phyloP scores from a whole-genome alignment of 495 filamentous ascomycete species.

The Hyaloscypha variabilis region DNA sequence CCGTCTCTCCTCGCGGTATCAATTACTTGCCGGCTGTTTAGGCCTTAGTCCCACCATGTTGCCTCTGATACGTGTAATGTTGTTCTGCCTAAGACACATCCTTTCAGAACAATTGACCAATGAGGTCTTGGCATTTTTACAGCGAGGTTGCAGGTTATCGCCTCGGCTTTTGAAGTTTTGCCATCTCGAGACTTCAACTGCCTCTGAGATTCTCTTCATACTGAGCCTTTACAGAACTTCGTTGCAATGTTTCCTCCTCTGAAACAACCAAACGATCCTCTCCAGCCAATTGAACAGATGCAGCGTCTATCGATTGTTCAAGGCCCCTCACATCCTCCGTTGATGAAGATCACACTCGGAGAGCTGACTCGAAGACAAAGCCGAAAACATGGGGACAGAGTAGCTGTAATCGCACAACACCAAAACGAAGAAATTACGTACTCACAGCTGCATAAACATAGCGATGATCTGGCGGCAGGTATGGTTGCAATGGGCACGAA shows the following conservation, averaged over 20 bases:
- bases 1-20: too few species aligned
- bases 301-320: neutral
- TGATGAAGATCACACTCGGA: neutral
- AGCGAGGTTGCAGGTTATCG: too few species aligned
- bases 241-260: neutral
- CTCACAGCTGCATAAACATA: neutral
- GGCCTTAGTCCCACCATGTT: too few species aligned
- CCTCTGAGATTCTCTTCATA: neutral
- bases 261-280: neutral
- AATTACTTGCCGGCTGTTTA: too few species aligned
- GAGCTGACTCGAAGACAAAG: slow-evolving; percentile 53
- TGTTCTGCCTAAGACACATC: too few species aligned
- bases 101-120: too few species aligned
- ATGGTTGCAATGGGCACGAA: neutral
- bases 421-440: neutral
- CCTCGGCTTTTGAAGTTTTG: too few species aligned
- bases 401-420: slow-evolving; percentile 49
- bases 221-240: neutral
- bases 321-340: slow-evolving; percentile 4
- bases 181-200: too few species aligned
- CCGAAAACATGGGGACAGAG: slow-evolving; percentile 65
- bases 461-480: slow-evolving; percentile 4
- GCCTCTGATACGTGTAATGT: too few species aligned
- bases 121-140: too few species aligned
- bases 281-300: neutral